A percentile compares a stretch with the other conserved stretches of the same genome.
Evolutionary conservation across 2,329 filamentous ascomycete genomes (phyloP).

Genomic region (Pleurostoma richardsiae): DNA sequence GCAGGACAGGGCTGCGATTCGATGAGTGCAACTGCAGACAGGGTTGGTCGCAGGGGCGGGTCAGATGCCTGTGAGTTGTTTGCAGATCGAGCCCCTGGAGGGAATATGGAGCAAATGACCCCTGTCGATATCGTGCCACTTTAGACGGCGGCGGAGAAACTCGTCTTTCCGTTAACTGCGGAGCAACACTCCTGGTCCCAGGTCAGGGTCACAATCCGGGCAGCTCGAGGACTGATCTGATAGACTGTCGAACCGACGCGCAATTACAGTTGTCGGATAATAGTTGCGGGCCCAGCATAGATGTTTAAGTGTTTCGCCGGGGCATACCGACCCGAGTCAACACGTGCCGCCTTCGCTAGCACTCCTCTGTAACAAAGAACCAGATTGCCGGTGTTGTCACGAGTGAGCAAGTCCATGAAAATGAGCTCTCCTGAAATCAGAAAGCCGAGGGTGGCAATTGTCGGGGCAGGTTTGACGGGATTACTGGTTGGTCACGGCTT

Average conservation of each 20-base stretch:
- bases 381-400: too few relatives aligned
- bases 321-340: too few relatives aligned
- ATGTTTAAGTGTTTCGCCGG: too few relatives aligned
- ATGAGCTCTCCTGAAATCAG: background rate
- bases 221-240: too few relatives aligned
- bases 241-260: too few relatives aligned
- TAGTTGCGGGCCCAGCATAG: too few relatives aligned
- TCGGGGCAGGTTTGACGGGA: constrained; percentile 31
- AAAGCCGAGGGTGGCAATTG: constrained; percentile 21
- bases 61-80: background rate
- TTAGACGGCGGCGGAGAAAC: background rate
- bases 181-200: background rate
- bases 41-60: background rate
- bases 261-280: too few relatives aligned
- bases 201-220: too few relatives aligned
- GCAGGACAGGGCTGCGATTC: background rate
- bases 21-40: background rate
- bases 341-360: too few relatives aligned
- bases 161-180: background rate
- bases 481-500: constrained; percentile 29
- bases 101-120: background rate
- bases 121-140: background rate
- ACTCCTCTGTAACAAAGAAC: too few relatives aligned
- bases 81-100: background rate
- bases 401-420: background rate